A percentile compares a stretch with the other conserved stretches of the same genome.
These are phyloP conservation scores for Phyllosticta citrichinensis DNA, from an alignment of 2,329 filamentous ascomycete genomes.

Conservation along the genomic window DNA sequence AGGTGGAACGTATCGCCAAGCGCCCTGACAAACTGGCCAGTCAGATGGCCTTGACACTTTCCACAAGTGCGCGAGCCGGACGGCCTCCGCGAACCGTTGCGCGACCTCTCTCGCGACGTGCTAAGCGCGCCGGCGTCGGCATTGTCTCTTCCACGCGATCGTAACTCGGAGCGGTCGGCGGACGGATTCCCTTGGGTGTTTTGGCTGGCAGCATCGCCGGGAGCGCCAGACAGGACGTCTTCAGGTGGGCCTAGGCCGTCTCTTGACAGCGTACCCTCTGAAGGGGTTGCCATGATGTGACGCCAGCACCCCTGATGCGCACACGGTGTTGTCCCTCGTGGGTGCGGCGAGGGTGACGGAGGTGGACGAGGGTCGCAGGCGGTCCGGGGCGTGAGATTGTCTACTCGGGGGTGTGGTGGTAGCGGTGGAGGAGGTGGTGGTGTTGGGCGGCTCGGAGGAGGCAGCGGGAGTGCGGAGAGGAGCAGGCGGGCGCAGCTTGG, in stretches of 20 bases:
- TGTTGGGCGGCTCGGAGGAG: not conserved
- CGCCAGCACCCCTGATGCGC: not conserved
- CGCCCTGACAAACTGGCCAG: constrained; percentile 91
- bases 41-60: constrained; percentile 79
- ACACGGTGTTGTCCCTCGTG: not conserved
- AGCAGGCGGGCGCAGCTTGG: not conserved
- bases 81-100: constrained; percentile 23
- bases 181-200: not conserved
- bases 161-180: constrained; percentile 12
- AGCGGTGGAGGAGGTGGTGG: not conserved
- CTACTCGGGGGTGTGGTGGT: not conserved
- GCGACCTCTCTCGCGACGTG: constrained; percentile 21
- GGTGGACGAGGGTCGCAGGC: not conserved
- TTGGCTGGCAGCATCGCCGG: constrained; percentile 1
- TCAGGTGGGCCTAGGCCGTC: constrained; percentile 7
- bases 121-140: constrained; percentile 18
- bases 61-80: constrained; percentile 46
- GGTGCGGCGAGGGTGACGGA: not conserved
- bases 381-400: not conserved
- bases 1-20: constrained; percentile 90
- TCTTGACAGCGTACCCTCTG: constrained; percentile 9
- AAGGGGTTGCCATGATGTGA: constrained; percentile 9
- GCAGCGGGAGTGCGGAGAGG: not conserved
- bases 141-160: constrained; percentile 15
- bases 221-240: not conserved